Conservation (phyloP, 495 filamentous ascomycete species). For the Talaromyces wortmannii region DNA sequence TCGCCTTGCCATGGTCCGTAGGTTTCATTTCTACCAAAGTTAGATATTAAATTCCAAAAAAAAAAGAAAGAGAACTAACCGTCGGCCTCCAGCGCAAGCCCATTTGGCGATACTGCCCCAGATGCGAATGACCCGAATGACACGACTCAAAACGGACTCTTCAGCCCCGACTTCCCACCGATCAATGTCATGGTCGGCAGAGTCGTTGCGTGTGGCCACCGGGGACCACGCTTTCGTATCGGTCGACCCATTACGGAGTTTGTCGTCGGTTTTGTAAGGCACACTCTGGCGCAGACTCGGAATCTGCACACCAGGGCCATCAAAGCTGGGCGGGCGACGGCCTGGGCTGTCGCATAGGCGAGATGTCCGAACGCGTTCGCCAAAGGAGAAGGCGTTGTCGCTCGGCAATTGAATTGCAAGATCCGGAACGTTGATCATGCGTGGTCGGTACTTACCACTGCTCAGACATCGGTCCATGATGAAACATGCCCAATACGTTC, state of each 20-base stretch:
- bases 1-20: conserved; percentile 56
- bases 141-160: conserved; percentile 67
- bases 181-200: conserved; percentile 56
- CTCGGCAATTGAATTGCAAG: conserved; percentile 46
- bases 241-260: conserved; percentile 24
- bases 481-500: conserved; percentile 83
- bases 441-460: conserved; percentile 66
- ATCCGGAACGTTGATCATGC: conserved; percentile 61
- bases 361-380: conserved; percentile 40
- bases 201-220: conserved; percentile 55
- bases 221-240: conserved; percentile 37
- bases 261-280: conserved; percentile 31
- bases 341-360: conserved; percentile 27
- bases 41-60: conserved; percentile 3
- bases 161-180: conserved; percentile 53
- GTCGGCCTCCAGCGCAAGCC: conserved; percentile 66
- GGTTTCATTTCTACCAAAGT: conserved; percentile 31
- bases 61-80: conserved; percentile 16
- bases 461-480: conserved; percentile 75
- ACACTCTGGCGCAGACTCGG: conserved; percentile 41
- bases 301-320: conserved; percentile 36
- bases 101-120: conserved; percentile 75
- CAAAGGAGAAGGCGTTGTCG: conserved; percentile 42
- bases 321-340: conserved; percentile 35
- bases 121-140: conserved; percentile 70